Evolutionary conservation across 2,329 filamentous ascomycete species (phyloP).

Genomic region (Blumeria hordei): DNA sequence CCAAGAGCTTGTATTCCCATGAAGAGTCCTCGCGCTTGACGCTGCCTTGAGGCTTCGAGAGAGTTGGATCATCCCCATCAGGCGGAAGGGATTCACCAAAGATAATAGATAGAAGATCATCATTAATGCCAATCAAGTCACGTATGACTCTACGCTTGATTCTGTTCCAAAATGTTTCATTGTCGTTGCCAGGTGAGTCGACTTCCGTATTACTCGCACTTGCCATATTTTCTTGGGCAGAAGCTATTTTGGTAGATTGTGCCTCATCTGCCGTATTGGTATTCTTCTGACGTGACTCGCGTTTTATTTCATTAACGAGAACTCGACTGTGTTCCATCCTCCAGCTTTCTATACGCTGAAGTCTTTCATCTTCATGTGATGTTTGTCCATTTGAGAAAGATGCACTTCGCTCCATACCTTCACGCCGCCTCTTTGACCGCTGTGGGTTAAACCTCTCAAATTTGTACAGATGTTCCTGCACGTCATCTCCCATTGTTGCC

Average conservation of each 20-base stretch:
- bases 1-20: slow-evolving; percentile 60
- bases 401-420: slow-evolving; percentile 25
- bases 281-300: slow-evolving; percentile 50
- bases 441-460: slow-evolving; percentile 69
- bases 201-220: slow-evolving; percentile 12
- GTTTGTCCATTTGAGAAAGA: slow-evolving; percentile 26
- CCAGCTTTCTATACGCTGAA: slow-evolving; percentile 75
- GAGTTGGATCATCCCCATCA: slow-evolving; percentile 16
- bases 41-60: slow-evolving; percentile 3
- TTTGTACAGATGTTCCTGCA: slow-evolving; percentile 70
- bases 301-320: slow-evolving; percentile 70
- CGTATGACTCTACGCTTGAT: slow-evolving; percentile 70
- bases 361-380: slow-evolving; percentile 45
- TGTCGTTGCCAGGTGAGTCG: slow-evolving; percentile 19
- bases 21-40: slow-evolving; percentile 17
- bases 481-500: slow-evolving; percentile 25
- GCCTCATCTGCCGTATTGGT: slow-evolving; percentile 30
- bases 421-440: slow-evolving; percentile 29
- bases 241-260: slow-evolving; percentile 13
- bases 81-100: slow-evolving; percentile 55
- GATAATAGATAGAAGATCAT: slow-evolving; percentile 59
- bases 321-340: slow-evolving; percentile 71
- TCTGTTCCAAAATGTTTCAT: slow-evolving; percentile 52
- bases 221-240: slow-evolving; percentile 13
- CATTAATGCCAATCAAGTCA: slow-evolving; percentile 78